Conservation (phyloP, 257 asterid species). For the Plantago elongata region DNA sequence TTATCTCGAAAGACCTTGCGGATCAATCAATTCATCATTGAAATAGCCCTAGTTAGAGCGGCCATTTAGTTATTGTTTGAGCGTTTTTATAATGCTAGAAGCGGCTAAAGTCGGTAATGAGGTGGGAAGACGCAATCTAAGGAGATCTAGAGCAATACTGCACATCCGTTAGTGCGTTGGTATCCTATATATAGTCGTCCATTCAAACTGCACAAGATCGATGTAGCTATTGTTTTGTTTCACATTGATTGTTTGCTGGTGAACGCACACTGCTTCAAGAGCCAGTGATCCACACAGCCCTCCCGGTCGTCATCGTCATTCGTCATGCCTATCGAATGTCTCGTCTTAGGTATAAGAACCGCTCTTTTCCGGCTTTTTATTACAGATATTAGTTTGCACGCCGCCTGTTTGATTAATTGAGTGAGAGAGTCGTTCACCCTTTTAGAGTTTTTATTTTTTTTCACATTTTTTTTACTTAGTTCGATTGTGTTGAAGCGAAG, state of each 20-base stretch:
- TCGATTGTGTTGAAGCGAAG: not conserved
- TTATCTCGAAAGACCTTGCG: no score
- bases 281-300: not conserved
- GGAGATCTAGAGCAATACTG: not conserved
- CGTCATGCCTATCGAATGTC: conserved; percentile 45
- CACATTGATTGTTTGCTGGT: no score
- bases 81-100: not conserved
- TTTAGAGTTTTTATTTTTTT: not conserved
- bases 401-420: conserved; percentile 18
- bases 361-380: not conserved
- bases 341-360: conserved; percentile 35
- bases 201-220: no score
- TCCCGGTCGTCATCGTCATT: not conserved
- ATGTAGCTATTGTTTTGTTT: no score
- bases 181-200: not conserved
- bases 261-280: no score
- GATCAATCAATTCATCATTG: no score
- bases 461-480: not conserved
- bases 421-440: not conserved
- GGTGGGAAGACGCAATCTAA: not conserved
- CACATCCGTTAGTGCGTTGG: not conserved
- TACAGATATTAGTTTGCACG: not conserved
- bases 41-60: not conserved
- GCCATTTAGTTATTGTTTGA: not conserved
- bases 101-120: not conserved